These are phyloP conservation scores for Penicillium malachiteum DNA, from an alignment of 495 filamentous ascomycete genomes.

Conservation along the genomic window DNA sequence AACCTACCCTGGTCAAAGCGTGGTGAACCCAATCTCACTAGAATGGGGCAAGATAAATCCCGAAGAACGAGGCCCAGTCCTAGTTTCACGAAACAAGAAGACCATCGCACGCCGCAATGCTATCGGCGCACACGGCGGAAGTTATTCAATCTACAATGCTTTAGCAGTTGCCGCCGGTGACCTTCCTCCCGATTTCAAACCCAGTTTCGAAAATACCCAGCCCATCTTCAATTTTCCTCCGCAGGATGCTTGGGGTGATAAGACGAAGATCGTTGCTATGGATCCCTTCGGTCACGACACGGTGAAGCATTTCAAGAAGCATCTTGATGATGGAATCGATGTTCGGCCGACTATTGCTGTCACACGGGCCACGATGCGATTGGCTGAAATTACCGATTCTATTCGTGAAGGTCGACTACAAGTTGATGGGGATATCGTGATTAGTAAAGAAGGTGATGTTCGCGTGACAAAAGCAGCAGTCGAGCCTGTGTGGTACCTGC, in stretches of 20 bases:
- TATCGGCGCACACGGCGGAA: slow-evolving; percentile 87
- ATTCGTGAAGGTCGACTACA: slow-evolving; percentile 74
- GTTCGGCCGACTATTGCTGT: slow-evolving; percentile 94
- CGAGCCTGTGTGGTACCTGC: slow-evolving; percentile 94
- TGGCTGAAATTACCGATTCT: slow-evolving; percentile 88
- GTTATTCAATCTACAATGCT: slow-evolving; percentile 94
- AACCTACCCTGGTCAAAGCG: slow-evolving; percentile 91
- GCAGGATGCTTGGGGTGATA: slow-evolving; percentile 85
- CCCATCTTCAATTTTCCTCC: slow-evolving; percentile 84
- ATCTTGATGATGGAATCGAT: slow-evolving; percentile 71
- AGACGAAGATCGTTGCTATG: slow-evolving; percentile 96
- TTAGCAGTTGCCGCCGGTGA: slow-evolving; percentile 90
- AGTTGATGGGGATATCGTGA: slow-evolving; percentile 87
- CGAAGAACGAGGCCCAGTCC: slow-evolving; percentile 76
- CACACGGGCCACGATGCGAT: slow-evolving; percentile 93
- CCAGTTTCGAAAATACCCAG: slow-evolving; percentile 93
- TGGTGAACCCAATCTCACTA: slow-evolving; percentile 85
- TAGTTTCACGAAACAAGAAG: slow-evolving; percentile 73
- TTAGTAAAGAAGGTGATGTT: slow-evolving; percentile 80
- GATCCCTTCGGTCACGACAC: slow-evolving; percentile 86
- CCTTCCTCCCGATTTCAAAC: slow-evolving; percentile 80
- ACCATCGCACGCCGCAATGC: slow-evolving; percentile 87
- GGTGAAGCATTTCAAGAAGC: slow-evolving; percentile 39
- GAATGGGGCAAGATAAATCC: slow-evolving; percentile 84
- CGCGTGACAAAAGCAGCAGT: slow-evolving; percentile 96